Base-by-base conservation (phyloP, 352 stramenopile species). In the Poterioochromonas sp. region DNA sequence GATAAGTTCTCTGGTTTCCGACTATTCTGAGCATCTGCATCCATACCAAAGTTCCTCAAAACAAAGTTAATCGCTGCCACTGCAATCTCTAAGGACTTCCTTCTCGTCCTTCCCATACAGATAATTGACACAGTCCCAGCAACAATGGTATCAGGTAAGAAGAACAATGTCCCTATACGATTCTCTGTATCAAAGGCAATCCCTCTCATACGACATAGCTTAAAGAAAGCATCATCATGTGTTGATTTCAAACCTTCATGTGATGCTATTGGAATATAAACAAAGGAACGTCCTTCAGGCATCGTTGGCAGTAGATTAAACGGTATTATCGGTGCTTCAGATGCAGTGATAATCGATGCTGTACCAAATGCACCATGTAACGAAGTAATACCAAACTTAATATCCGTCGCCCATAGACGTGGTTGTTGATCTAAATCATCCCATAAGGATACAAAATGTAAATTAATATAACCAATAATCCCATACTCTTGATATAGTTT, bases 191-290 rank as follows among this genome's bases (percentile, higher is more conserved):
- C 90, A 29, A 92, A 94, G 76, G 87, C 93, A 69, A 95, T 89
- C 41, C 90, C 90, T 34, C 93, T 86, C 68, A 93, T 83, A 0
- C 90, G 83, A 76, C 90, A 95, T 64, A 86, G 84, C 70, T 94
- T 90, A 83, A 95, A 95, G 82, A 94, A 92, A 22, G 87, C 83
- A 64, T 82, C 82, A 78, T 92, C 91, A 63, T 85, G 84, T 80
- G 91, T 90, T 22, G 87, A 91, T 58, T 83, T 84, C 58, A 94
- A 83, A 70, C 89, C 89, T 18, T 88, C 87, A 44, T 95, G 88
- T 77, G 87, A 87, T 40, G 92, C 82, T 79, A 91, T 91, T 47
- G 89, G 88, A 60, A 86, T 83, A 39, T 87, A 83, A n/a, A 90
- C 84, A 80, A 89, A 93, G 65, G 83, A 83, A 35, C 87, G 87